Evolutionary conservation across 2,329 filamentous ascomycete genomes (phyloP).

Genomic region (Penicillium oxalicum): DNA sequence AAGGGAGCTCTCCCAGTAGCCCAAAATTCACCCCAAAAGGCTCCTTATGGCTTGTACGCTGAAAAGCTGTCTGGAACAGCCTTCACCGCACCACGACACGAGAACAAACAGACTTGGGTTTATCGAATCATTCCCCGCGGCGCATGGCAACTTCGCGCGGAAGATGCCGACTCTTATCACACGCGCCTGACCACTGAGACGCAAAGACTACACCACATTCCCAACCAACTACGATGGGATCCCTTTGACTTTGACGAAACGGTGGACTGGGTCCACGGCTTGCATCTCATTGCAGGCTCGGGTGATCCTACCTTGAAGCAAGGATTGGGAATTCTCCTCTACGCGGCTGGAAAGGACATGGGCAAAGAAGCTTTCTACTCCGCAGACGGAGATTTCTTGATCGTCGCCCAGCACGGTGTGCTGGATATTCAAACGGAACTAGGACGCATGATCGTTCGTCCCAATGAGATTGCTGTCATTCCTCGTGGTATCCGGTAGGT

Average conservation of each 20-base stretch:
- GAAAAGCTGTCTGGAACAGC: constrained; percentile 71
- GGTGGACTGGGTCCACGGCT: constrained; percentile 61
- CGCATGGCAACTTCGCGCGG: constrained; percentile 49
- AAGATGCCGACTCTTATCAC: constrained; percentile 43
- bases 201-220: constrained; percentile 63
- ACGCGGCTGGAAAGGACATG: constrained; percentile 75
- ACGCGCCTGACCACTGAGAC: constrained; percentile 37
- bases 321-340: constrained; percentile 75
- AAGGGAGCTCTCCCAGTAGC: constrained; percentile 67
- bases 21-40: constrained; percentile 77
- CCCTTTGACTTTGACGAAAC: constrained; percentile 66
- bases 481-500: constrained; percentile 60
- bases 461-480: constrained; percentile 71
- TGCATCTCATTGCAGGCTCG: constrained; percentile 69
- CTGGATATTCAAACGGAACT: constrained; percentile 74
- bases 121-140: constrained; percentile 63
- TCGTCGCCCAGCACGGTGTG: constrained; percentile 68
- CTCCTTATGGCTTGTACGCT: constrained; percentile 70
- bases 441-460: constrained; percentile 66
- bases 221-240: constrained; percentile 76
- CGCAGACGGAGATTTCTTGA: constrained; percentile 71
- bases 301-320: constrained; percentile 74
- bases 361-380: constrained; percentile 74
- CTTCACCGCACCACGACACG: constrained; percentile 63
- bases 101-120: constrained; percentile 67